A percentile compares a stretch with the other conserved stretches of the same genome.
phyloP scores from a whole-genome alignment of 768 basidiomycete genomes.

The Calocybe cyanea region DNA sequence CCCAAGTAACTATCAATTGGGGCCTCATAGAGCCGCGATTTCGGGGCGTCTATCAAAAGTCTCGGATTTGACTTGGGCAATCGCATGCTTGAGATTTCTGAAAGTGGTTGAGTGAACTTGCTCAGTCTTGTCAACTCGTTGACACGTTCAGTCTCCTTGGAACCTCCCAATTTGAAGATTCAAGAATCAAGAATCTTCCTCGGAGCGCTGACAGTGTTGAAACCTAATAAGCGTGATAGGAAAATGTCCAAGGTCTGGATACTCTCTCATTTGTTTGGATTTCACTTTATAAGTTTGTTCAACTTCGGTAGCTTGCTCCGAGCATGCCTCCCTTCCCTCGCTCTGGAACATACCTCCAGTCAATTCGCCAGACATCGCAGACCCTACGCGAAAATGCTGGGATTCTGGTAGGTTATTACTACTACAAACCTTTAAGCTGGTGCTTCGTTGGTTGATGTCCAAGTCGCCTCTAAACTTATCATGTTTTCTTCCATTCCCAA shows the following conservation, averaged over 20 bases:
- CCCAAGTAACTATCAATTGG: constrained; percentile 7
- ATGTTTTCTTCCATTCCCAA: not conserved
- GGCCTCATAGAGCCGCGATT: constrained; percentile 8
- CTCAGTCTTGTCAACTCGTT: too few species aligned
- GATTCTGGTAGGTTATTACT: constrained; percentile 44
- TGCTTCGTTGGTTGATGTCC: not conserved
- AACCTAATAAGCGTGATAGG: too few species aligned
- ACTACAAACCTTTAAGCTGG: not conserved
- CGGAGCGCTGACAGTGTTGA: too few species aligned
- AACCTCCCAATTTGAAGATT: too few species aligned
- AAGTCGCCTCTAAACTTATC: not conserved
- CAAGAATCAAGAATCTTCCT: too few species aligned
- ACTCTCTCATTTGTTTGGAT: too few species aligned
- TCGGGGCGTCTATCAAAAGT: not conserved
- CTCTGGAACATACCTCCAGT: constrained; percentile 42
- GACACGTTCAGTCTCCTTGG: too few species aligned
- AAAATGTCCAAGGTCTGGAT: too few species aligned
- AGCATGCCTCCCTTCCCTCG: constrained; percentile 35
- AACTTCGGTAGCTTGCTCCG: not conserved
- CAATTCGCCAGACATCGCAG: constrained; percentile 51
- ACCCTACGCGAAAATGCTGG: constrained; percentile 42
- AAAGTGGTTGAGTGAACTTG: too few species aligned
- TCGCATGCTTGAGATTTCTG: too few species aligned
- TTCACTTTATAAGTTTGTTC: too few species aligned
- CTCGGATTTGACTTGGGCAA: too few species aligned